Conservation (phyloP, 1,284 basidiomycete genomes). For the Moniliophthora roreri region DNA sequence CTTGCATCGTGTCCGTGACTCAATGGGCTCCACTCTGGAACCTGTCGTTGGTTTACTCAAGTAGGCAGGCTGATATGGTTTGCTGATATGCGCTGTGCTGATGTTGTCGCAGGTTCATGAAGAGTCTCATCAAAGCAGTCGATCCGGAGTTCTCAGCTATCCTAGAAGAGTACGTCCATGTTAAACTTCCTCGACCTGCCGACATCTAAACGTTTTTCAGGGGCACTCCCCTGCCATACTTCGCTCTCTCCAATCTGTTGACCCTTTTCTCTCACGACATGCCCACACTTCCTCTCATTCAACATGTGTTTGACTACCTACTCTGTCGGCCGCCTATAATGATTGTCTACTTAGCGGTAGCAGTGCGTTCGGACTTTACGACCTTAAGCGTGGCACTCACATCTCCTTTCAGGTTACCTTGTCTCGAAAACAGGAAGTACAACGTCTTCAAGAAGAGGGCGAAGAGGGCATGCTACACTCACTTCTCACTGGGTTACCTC, state of each 20-base stretch:
- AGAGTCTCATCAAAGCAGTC: constrained; percentile 65
- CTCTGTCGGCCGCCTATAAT: constrained; percentile 80
- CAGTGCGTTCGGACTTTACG: constrained; percentile 53
- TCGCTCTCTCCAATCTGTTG: constrained; percentile 86
- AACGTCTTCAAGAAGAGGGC: constrained; percentile 54
- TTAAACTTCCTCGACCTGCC: constrained; percentile 24
- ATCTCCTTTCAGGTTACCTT: constrained; percentile 53
- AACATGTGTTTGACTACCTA: constrained; percentile 88
- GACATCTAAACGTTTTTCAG: not conserved
- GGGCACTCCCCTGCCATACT: constrained; percentile 76
- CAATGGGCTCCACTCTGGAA: constrained; percentile 84
- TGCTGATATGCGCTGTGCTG: constrained; percentile 13
- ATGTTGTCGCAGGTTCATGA: constrained; percentile 53
- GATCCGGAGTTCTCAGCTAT: constrained; percentile 72
- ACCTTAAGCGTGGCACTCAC: constrained; percentile 2
- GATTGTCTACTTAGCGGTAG: constrained; percentile 80
- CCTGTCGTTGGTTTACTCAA: constrained; percentile 83
- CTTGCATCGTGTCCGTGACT: constrained; percentile 82
- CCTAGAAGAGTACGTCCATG: constrained; percentile 59
- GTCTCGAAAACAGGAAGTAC: constrained; percentile 58
- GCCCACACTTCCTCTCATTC: constrained; percentile 80
- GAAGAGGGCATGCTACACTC: constrained; percentile 89
- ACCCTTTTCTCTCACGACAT: constrained; percentile 92
- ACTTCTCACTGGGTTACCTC: constrained; percentile 70
- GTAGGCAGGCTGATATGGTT: constrained; percentile 35